phyloP scores from a whole-genome alignment of 805 yeast genomes.

The Candida adriatica region DNA sequence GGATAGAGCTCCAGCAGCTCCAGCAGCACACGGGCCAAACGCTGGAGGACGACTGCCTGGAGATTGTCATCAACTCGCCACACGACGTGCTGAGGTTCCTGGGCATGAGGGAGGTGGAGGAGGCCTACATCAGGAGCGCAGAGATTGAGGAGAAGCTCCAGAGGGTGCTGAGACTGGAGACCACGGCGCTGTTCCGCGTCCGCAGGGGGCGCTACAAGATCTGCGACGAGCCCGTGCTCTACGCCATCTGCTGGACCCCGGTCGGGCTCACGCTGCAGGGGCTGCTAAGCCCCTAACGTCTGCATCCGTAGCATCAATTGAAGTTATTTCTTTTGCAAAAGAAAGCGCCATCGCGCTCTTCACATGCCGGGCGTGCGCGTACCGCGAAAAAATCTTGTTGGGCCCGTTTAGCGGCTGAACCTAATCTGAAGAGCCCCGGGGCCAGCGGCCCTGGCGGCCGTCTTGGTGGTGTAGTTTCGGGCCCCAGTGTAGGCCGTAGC shows the following conservation, averaged over 20 bases:
- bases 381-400: too few species aligned
- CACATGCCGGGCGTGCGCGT: too few species aligned
- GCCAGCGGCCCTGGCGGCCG: too few species aligned
- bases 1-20: slow-evolving; percentile 3
- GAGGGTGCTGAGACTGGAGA: slow-evolving; percentile 4
- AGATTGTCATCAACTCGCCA: slow-evolving; percentile 8
- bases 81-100: slow-evolving; percentile 16
- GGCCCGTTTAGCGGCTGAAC: too few species aligned
- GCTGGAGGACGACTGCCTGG: slow-evolving; percentile 9
- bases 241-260: slow-evolving; percentile 15
- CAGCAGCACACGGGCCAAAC: neutral
- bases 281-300: neutral
- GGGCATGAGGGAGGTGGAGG: slow-evolving; percentile 19
- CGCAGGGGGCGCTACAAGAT: slow-evolving; percentile 12
- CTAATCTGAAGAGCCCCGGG: too few species aligned
- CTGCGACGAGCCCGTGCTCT: slow-evolving; percentile 3
- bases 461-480: too few species aligned
- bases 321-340: neutral
- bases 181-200: slow-evolving; percentile 5
- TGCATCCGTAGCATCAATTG: neutral
- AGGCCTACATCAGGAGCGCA: slow-evolving; percentile 12
- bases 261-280: slow-evolving; percentile 9
- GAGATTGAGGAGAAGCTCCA: slow-evolving; percentile 6
- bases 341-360: too few species aligned
- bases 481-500: too few species aligned